phyloP scores from a whole-genome alignment of 2,329 filamentous ascomycete genomes.

The Tolypocladium tropicale region DNA sequence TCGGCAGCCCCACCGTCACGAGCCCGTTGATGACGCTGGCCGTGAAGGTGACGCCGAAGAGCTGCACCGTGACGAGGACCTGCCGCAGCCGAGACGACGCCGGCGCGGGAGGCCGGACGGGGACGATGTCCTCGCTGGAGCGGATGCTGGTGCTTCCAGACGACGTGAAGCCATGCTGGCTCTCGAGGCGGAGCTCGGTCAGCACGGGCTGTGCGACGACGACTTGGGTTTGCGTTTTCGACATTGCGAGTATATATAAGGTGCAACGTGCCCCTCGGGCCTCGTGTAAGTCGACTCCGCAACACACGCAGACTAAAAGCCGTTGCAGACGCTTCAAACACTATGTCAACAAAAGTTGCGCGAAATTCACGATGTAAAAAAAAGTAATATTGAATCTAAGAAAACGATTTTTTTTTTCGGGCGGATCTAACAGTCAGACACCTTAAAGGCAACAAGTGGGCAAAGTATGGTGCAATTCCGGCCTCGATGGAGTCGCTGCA shows the following conservation, averaged over 20 bases:
- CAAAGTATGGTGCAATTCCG: neutral
- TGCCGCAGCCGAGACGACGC: neutral
- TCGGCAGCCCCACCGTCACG: conserved; percentile 19
- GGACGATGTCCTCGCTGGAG: neutral
- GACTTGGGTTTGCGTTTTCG: neutral
- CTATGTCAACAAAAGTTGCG: neutral
- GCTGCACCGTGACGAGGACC: neutral
- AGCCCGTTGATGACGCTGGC: neutral
- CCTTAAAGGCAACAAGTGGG: neutral
- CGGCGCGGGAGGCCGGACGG: neutral
- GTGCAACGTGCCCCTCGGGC: neutral
- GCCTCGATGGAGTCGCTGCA: neutral
- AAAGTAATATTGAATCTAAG: neutral
- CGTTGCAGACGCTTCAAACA: neutral
- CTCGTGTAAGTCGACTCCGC: neutral
- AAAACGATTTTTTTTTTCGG: neutral
- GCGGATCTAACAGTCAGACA: conserved; percentile 12
- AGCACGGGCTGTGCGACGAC: neutral
- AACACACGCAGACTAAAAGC: neutral
- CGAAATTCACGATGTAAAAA: no score
- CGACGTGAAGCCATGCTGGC: neutral
- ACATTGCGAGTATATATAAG: neutral
- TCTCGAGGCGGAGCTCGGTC: neutral
- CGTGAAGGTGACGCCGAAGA: neutral
- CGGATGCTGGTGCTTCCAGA: neutral